These are phyloP conservation scores for Candida schatavii DNA, from an alignment of 805 yeast genomes.

Conservation along the genomic window DNA sequence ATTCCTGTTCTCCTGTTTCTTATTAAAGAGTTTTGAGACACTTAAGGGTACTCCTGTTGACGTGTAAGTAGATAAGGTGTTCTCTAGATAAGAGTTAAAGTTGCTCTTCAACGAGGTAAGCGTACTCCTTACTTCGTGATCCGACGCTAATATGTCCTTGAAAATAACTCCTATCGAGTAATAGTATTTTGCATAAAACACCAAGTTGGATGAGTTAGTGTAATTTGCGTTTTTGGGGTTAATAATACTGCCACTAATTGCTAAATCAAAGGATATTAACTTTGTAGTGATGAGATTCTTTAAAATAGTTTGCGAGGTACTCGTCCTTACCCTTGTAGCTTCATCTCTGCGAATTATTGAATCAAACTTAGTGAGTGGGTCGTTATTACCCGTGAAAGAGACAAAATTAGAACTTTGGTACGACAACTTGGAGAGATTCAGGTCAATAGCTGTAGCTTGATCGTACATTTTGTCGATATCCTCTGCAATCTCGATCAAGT, in stretches of 20 bases:
- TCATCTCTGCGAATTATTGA: constrained; percentile 13
- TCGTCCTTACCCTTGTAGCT: constrained; percentile 16
- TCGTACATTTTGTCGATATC: constrained; percentile 34
- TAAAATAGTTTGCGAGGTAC: constrained; percentile 22
- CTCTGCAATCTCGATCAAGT: constrained; percentile 42
- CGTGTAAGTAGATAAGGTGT: constrained; percentile 1
- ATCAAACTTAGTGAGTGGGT: constrained; percentile 19
- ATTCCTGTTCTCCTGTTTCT: neutral
- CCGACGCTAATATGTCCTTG: constrained; percentile 13
- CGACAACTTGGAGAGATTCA: constrained; percentile 28
- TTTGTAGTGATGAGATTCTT: constrained; percentile 28
- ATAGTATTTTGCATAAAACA: constrained; percentile 28
- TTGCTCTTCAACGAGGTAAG: constrained; percentile 20
- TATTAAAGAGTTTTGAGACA: neutral
- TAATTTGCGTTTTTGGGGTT: neutral
- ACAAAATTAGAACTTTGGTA: constrained; percentile 28
- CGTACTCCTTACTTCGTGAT: constrained; percentile 11
- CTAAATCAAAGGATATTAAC: constrained; percentile 29
- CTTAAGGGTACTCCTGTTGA: neutral
- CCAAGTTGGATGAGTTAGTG: neutral
- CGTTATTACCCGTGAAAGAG: constrained; percentile 18
- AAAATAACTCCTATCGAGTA: constrained; percentile 27
- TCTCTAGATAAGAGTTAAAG: constrained; percentile 24
- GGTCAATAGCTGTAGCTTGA: constrained; percentile 20
- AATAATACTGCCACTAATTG: constrained; percentile 10